Evolutionary conservation across 108 stramenopile genomes (phyloP), one percentile per base, ranked within the genome.

Genomic region (Pseudonitzschia multistriata): DNA sequence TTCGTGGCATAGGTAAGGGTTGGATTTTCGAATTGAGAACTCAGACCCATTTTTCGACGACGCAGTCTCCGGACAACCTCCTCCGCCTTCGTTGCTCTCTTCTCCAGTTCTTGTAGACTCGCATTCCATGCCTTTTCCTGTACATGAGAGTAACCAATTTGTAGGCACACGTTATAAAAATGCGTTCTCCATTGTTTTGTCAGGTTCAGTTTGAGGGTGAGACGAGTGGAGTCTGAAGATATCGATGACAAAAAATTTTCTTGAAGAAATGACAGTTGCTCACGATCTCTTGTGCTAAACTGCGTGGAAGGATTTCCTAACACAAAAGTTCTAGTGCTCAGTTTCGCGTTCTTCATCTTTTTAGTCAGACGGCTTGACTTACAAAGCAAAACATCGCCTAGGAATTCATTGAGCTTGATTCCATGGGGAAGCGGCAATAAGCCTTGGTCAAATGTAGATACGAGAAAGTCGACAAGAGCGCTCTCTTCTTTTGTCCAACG

Each of bases 331-430:
- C 87, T 73, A 11, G 84, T 74, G 64, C 85, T 86, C 28, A 90
- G 64, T 66, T 87, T 88, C 22, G 88, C 88, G 67, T 89, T 84
- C 71, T 90, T 93, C 82, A 90, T 83, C 69, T 93, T 93, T 71
- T 93, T 93, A 17, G 92, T 93, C 22, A 93, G 79, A 24, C 92
- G 83, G 52, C 80, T 82, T 6, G 76, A 79, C 67, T 85, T 85
- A 65, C 92, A 93, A 6, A 87, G 64, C 15, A 93, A 82, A 63
- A 89, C 55, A 35, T 88, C 88, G 39, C 86, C 82, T 34, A 93
- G 59, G 60, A 93, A 90, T 29, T 93, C 91, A 54, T 93, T 88
- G 63, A 90, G 64, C 33, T 88, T 88, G 56, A 93, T 76, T 1
- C 92, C 92, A 33, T 93, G 84, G n/a, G 87, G 84, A 11, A 90